These are phyloP conservation scores for Suhomyces prunicola DNA, from an alignment of 805 yeast species.

Conservation along the genomic window DNA sequence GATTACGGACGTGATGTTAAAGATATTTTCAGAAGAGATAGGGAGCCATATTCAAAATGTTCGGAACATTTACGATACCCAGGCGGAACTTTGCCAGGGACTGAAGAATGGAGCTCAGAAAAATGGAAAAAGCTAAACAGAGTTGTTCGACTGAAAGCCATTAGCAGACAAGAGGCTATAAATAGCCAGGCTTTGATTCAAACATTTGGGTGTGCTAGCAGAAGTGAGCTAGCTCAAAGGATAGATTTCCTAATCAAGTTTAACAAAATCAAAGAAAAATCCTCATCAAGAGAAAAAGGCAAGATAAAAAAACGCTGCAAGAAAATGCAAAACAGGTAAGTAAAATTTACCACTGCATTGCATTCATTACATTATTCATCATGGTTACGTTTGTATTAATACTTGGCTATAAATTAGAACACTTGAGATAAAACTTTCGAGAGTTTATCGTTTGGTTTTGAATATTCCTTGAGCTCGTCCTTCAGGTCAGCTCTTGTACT, in stretches of 20 bases:
- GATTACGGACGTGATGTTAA: not conserved
- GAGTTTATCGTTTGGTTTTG: conserved; percentile 39
- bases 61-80: not conserved
- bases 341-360: not conserved
- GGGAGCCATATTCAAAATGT: not conserved
- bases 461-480: conserved; percentile 39
- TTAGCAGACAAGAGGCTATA: conserved; percentile 26
- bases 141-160: conserved; percentile 24
- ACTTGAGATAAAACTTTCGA: conserved; percentile 51
- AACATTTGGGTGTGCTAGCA: conserved; percentile 23
- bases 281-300: not conserved
- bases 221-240: conserved; percentile 30
- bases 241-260: conserved; percentile 22
- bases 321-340: not conserved
- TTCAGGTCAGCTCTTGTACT: conserved; percentile 66
- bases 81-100: not conserved
- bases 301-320: not conserved
- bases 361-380: not conserved
- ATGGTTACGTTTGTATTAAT: not conserved
- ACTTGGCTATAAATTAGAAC: conserved; percentile 30
- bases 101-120: conserved; percentile 23
- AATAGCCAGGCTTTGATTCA: conserved; percentile 25
- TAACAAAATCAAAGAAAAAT: conserved; percentile 1
- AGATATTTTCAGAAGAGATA: not conserved
- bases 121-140: conserved; percentile 33